Conservation (phyloP, 768 basidiomycete species). For the Tephrocybe rancida region DNA sequence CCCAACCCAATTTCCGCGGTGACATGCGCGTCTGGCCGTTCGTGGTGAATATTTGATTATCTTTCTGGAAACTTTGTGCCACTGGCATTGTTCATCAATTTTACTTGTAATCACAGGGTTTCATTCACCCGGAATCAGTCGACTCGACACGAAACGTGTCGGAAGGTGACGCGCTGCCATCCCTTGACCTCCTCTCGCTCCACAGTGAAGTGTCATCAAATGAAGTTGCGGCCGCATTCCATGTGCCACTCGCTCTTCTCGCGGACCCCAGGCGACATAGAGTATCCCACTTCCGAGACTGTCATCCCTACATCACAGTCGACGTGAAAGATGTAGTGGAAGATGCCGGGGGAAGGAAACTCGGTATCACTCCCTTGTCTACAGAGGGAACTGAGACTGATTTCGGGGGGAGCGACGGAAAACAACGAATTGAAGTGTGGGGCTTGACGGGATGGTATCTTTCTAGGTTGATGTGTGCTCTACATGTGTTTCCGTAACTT, state of each 20-base stretch:
- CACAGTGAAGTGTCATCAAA: conserved; percentile 45
- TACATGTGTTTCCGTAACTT: conserved; percentile 47
- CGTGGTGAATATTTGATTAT: conserved; percentile 52
- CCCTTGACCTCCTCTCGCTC: conserved; percentile 55
- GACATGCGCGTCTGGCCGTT: conserved; percentile 74
- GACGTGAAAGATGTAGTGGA: conserved; percentile 64
- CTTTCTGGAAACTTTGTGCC: neutral
- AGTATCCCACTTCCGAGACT: conserved; percentile 55
- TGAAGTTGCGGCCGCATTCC: conserved; percentile 75
- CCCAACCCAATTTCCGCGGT: conserved; percentile 58
- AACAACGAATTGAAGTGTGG: conserved; percentile 68
- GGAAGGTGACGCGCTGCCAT: conserved; percentile 56
- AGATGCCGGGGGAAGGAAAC: conserved; percentile 14
- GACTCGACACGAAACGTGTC: conserved; percentile 16
- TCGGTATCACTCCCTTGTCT: conserved; percentile 23
- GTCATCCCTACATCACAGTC: conserved; percentile 64
- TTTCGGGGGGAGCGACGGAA: conserved; percentile 40
- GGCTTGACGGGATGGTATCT: conserved; percentile 87
- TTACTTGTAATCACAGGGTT: conserved; percentile 33
- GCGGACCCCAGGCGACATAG: conserved; percentile 50
- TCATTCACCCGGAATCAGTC: conserved; percentile 30
- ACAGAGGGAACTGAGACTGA: conserved; percentile 26
- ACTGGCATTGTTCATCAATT: conserved; percentile 10
- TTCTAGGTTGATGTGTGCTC: conserved; percentile 56
- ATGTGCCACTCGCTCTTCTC: conserved; percentile 62